Conservation (phyloP, 257 asterid species). For the Nicotiana otophora region DNA sequence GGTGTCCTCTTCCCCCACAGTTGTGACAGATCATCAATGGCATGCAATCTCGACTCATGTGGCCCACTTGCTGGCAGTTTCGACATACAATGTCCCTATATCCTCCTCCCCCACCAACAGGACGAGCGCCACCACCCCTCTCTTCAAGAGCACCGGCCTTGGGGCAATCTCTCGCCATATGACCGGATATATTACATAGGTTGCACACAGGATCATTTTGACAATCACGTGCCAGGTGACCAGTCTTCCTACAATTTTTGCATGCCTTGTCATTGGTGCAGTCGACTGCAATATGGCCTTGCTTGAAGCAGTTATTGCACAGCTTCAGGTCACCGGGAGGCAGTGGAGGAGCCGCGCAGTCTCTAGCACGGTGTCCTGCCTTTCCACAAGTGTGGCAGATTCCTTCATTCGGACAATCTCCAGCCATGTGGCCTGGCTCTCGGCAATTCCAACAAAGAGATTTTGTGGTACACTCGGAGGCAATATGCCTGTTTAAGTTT, state of each 20-base stretch:
- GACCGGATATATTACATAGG: conserved; percentile 47
- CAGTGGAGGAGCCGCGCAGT: conserved; percentile 32
- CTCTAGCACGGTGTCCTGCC: conserved; percentile 44
- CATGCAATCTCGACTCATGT: conserved; percentile 75
- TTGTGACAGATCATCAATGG: conserved; percentile 64
- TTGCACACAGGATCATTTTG: conserved; percentile 57
- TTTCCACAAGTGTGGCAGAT: conserved; percentile 61
- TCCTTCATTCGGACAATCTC: conserved; percentile 53
- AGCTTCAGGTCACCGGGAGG: conserved; percentile 46
- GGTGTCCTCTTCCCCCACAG: conserved; percentile 89
- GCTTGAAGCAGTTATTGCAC: conserved; percentile 46
- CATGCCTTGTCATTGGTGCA: conserved; percentile 57
- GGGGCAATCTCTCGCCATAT: conserved; percentile 64
- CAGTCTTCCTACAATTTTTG: conserved; percentile 57
- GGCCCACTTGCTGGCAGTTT: conserved; percentile 82
- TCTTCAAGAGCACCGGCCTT: conserved; percentile 49
- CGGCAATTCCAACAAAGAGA: conserved; percentile 44
- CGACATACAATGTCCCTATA: conserved; percentile 60
- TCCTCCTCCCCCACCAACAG: conserved; percentile 28
- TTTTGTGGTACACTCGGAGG: conserved; percentile 44
- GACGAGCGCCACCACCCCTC: conserved; percentile 42
- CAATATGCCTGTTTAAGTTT: conserved; percentile 36
- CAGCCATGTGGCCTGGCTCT: conserved; percentile 62
- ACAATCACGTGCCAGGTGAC: conserved; percentile 57
- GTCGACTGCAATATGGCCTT: conserved; percentile 36